Evolutionary conservation across 305 asterid species (phyloP), one percentile per base, ranked within the genome.

Genomic region (Fraxinus nigra): DNA sequence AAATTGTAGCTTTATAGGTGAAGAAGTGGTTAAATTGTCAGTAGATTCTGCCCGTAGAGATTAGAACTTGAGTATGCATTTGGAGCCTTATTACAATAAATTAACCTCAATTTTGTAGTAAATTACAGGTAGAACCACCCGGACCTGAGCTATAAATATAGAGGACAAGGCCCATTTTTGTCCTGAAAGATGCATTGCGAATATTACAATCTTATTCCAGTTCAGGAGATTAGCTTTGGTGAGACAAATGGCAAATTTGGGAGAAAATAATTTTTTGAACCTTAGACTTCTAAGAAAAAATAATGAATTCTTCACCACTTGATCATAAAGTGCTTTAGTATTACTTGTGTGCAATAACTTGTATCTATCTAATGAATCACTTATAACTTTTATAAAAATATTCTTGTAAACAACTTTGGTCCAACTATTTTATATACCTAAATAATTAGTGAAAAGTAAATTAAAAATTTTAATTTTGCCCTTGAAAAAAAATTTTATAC

Each of bases 1-100:
- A 24, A 9, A 38, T 13, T 76, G 34, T 43, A 20, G 35, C 51
- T 77, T 54, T 32, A 30, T 74, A 46, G 46, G 80, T 37, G 83
- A 30, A 67, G 83, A 30, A 81, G 83, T 82, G 77, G 87, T 83
- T 80, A 85, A 78, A 51, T 83, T 85, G 90, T 87, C 83, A 72
- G 84, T 61, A 82, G 51, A 83, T 72, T 82, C 48, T 83, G 85
- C 81, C 85, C 37, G 33, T 70, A 33, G 28, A 30, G 82, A 70
- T 26, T 80, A 63, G 72, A 67, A 67, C 51, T 7, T n/a, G 73
- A 73, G 56, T 38, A 51, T 65, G 67, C 72, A 75, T 33, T 72
- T 20, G 5, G 3, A 11, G 28, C 38, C 78, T 77, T 33, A 20
- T 81, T 0, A 40, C 9, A 20, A 9, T 77, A 67, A 67, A 26